Base-by-base conservation (phyloP, 2,329 filamentous ascomycete species). In the Amauroascus verrucosus region DNA sequence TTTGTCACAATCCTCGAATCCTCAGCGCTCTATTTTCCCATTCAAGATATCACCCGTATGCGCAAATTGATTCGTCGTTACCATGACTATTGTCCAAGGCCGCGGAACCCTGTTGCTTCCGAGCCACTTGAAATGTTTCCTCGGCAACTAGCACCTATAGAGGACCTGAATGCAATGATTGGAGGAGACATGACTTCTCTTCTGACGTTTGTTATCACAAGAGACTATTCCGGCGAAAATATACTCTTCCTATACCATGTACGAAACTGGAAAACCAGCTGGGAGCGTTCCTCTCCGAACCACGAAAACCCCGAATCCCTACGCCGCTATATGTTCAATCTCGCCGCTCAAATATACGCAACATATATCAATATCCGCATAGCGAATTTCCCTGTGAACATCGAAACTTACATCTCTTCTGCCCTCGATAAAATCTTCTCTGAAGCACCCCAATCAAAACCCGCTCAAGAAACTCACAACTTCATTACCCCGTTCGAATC, bases 221-320 rank as follows among this genome's bases (percentile, higher is more conserved):
- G 77, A 26, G 81, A 84, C 60, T 84, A 84, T 62, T 83, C 80
- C 0, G 81, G 79, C 11, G 82, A 85, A 63, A 85, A 85, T 61
- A 79, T 84, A 54, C 74, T 80, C 41, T 84, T 84, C 61, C 64
- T 84, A n/a, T 75, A 74, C 11, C 69, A 73, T 37, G 77, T 83
- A 11, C 70, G 72, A 2, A 71, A 74, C 54, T 83, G 78, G 77
- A 79, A 76, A 60, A 60, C 64, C 47, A 52, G 61, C 37, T 72
- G 66, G 62, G 53, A 49, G 26, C 48, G 44, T 22, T 51, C 45
- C 55, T 32, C 56, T 49, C 16, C 33, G 18, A 28, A 53, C 54
- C 50, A 51, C 30, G 48, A 24, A 33, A 54, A 60, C 48, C 52
- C 49, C 46, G 54, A 49, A 40, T 20, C 30, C 16, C 30, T 53